A percentile compares a stretch with the other conserved stretches of the same genome.
Conservation (phyloP, 208 protist species). For the Leishmania gerbilli region DNA sequence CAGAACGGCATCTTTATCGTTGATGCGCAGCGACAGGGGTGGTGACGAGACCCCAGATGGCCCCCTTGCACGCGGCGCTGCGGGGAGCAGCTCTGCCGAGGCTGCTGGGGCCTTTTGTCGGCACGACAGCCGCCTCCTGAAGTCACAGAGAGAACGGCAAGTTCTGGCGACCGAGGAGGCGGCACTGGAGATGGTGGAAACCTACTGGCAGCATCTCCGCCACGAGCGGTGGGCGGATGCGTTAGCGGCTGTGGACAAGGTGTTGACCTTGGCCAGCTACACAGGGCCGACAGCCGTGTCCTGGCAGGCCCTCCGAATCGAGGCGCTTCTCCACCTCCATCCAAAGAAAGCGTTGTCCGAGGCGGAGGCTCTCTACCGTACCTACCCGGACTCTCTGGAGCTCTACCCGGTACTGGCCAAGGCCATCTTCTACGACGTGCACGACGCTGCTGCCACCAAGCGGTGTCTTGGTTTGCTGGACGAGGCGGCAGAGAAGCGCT, state of each 20-base stretch:
- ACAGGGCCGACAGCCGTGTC: slow-evolving; percentile 39
- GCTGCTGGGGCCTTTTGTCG: not conserved
- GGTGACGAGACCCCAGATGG: not conserved
- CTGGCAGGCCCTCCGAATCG: slow-evolving; percentile 55
- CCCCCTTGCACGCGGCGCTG: not conserved
- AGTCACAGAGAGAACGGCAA: slow-evolving; percentile 30
- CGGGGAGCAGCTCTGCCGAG: not conserved
- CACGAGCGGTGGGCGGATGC: slow-evolving; percentile 45
- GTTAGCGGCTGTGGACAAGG: slow-evolving; percentile 37
- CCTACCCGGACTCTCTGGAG: slow-evolving; percentile 44
- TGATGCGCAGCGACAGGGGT: not conserved
- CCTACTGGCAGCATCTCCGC: slow-evolving; percentile 49
- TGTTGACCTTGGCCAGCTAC: slow-evolving; percentile 25
- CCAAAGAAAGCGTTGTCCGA: slow-evolving; percentile 40
- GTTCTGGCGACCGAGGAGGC: slow-evolving; percentile 50
- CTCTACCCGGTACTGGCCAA: slow-evolving; percentile 67
- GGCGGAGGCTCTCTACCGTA: slow-evolving; percentile 40
- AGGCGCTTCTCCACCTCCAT: slow-evolving; percentile 58
- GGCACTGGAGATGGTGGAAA: slow-evolving; percentile 43
- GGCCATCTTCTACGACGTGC: slow-evolving; percentile 73
- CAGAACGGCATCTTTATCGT: not conserved
- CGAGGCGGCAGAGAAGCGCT: slow-evolving; percentile 29
- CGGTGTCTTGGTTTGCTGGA: slow-evolving; percentile 49
- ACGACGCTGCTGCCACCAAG: slow-evolving; percentile 56
- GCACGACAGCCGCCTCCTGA: slow-evolving; percentile 5